phyloP scores from a whole-genome alignment of 306 rosid species.

The Corylus avellana region DNA sequence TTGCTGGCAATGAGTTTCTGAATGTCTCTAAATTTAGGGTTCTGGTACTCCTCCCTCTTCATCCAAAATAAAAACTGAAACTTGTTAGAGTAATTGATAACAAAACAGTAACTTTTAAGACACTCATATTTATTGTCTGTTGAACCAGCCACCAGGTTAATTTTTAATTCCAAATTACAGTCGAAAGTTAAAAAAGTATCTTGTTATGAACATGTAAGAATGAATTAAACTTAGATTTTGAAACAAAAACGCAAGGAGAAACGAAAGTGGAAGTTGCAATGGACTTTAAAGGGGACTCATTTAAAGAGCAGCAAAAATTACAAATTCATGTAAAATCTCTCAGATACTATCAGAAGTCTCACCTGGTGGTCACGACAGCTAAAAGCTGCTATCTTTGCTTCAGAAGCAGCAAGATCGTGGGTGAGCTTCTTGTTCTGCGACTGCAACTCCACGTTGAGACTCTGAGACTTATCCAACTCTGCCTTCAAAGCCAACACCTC shows the following conservation, averaged over 20 bases:
- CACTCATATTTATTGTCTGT: not conserved
- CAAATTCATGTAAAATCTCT: not conserved
- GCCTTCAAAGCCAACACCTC: conserved; percentile 61
- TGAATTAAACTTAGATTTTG: conserved; percentile 14
- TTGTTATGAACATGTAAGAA: conserved; percentile 11
- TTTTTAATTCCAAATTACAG: not conserved
- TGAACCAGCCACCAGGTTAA: not conserved
- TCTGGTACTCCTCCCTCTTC: conserved; percentile 58
- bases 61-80: conserved; percentile 27
- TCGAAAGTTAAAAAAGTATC: not conserved
- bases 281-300: not conserved
- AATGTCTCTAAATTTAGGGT: conserved; percentile 63
- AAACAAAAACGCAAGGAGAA: conserved; percentile 10
- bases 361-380: conserved; percentile 55
- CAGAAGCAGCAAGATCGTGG: conserved; percentile 65
- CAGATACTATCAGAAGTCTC: conserved; percentile 9
- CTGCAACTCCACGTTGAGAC: conserved; percentile 60
- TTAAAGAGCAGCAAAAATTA: not conserved
- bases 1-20: conserved; percentile 80
- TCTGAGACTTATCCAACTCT: conserved; percentile 61
- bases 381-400: conserved; percentile 51
- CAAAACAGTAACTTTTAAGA: not conserved
- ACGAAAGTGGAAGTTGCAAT: not conserved
- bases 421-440: conserved; percentile 56
- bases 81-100: not conserved